Evolutionary conservation across 2,329 filamentous ascomycete genomes (phyloP), one percentile per base, ranked within the genome.

Genomic region (Grosmannia penicillata): DNA sequence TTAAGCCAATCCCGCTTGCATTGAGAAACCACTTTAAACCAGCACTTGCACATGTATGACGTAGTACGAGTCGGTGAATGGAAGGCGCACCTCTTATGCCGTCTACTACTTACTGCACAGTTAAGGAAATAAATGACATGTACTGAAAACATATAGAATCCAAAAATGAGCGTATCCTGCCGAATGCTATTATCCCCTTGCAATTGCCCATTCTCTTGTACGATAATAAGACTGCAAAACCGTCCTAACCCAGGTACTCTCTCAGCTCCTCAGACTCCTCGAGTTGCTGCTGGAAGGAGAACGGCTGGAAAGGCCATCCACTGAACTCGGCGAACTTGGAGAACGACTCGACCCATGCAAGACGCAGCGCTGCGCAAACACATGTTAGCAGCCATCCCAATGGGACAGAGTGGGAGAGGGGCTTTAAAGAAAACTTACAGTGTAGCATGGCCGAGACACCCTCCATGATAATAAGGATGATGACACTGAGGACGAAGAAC

Each of bases 271-370:
- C 72, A 43, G 91, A 83, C 56, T 94, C 86, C 59, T 94, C 87
- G 48, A 95, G 61, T 55, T 93, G 62, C 26, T 73, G 68, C 62
- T 79, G 76, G 59, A 95, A 95, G 46, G 82, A 91, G 56, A 95
- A 94, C 5, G 87, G 87, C 53, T 78, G 69, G 59, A 95, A 95
- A 2, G 85, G 70, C 59, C 86, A 75, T 38, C 87, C 87, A 43
- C 83, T 82, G 53, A 91, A 91, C 56, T 93, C 78, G 59, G 93
- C 93, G 66, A 93, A 89, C 66, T 94, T 94, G 63, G 84, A 93
- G 76, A 95, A 95, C 15, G 87, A 89, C 61, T 95, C 89, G 45
- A 95, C 87, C 87, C 87, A 95, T 51, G 93, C 87, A 53, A 95
- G 65, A 68, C 87, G 75, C 49, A 95, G 71, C 45, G 51, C 53